Evolutionary conservation across 306 rosid genomes (phyloP), one percentile per base, ranked within the genome.

Genomic region (Lathyrus aphaca): DNA sequence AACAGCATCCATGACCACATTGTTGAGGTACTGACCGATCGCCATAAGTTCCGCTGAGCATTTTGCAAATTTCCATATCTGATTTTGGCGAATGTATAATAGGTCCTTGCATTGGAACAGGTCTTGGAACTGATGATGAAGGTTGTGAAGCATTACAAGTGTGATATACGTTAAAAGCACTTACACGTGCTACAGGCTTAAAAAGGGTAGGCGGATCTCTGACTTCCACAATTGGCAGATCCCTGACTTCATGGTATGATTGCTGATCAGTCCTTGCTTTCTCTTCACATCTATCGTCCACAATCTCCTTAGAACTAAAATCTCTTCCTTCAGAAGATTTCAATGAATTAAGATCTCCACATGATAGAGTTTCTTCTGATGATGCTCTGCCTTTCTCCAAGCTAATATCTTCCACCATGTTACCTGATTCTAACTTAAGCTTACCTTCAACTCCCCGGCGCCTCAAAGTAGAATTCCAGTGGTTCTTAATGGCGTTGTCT

Each of bases 391-490:
- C 85, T 83, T 79, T 94, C 73, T 88, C 98, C 23, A 87, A 59
- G 88, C 96, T 87, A 49, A 54, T 69, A 79, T 90, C 95, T 66
- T 85, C 97, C 54, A 64, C 59, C 0, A 62, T 38, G 60, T 73
- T 80, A 32, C 88, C 79, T 53, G 89, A 63, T 84, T 87, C 95
- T 56, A 83, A 63, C 82, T 82, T 87, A 10, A 75, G 63, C 63
- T 69, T 94, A 54, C 74, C 91, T 39, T 83, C 91, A 49, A 74
- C 64, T 60, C 90, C 80, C 16, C 86, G 85, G 17, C 95, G 97
- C 87, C 88, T 84, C 76, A 92, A 74, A 40, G 95, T 92, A 60
- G 97, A 89, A 79, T 92, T 92, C 97, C 97, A 92, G 60, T 92
- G 97, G 65, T 92, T 92, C 79, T 92, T 92, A 56, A 92, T 92